These are phyloP conservation scores for Gyromitra esculenta DNA, from an alignment of 2,329 filamentous ascomycete genomes.

Conservation along the genomic window DNA sequence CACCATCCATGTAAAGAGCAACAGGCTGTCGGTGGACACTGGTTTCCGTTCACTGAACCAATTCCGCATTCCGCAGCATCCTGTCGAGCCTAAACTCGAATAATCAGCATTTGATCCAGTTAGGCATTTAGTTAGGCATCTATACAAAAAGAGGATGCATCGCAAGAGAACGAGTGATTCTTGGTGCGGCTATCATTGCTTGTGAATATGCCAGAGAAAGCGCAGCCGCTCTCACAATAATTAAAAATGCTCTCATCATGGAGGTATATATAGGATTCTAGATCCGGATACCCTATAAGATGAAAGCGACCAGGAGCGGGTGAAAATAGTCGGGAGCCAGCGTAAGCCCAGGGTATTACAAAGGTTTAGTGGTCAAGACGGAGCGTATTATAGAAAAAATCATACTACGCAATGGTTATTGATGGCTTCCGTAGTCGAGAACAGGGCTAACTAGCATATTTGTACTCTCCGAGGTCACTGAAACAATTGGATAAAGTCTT, in stretches of 20 bases:
- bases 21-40: slow-evolving; percentile 3
- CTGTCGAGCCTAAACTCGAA: background rate
- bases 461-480: background rate
- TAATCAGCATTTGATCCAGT: background rate
- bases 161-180: background rate
- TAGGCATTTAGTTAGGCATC: background rate
- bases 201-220: background rate
- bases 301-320: background rate
- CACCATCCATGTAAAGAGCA: slow-evolving; percentile 22
- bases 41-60: background rate
- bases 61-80: slow-evolving; percentile 7
- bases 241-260: background rate
- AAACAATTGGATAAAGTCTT: background rate
- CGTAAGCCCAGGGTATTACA: background rate
- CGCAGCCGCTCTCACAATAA: background rate
- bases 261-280: background rate
- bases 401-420: background rate
- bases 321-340: background rate
- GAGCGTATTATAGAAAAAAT: background rate
- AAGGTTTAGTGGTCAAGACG: too few species aligned
- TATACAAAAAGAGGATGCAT: background rate
- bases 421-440: background rate
- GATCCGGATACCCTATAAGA: background rate
- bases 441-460: background rate
- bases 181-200: slow-evolving; percentile 3